Conservation (phyloP, 1,284 basidiomycete species). For the Cystobasidiaceae sp. region DNA sequence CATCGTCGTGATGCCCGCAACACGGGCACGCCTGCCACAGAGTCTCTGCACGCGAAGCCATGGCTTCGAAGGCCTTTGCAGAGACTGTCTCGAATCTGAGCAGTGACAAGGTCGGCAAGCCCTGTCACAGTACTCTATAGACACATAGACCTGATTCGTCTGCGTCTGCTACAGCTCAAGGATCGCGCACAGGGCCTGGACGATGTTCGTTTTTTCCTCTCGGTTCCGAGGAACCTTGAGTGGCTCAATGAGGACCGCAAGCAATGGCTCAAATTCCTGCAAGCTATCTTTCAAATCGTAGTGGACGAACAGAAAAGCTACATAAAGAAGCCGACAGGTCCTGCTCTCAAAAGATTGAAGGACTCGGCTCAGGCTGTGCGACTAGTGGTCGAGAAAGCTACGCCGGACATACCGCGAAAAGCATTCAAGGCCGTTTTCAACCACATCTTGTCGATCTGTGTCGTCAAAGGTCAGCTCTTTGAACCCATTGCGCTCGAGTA, state of each 20-base stretch:
- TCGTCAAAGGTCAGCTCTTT: slow-evolving; percentile 56
- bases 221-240: slow-evolving; percentile 56
- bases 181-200: slow-evolving; percentile 64
- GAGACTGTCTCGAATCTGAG: slow-evolving; percentile 5
- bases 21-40: background rate
- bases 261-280: slow-evolving; percentile 65
- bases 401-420: slow-evolving; percentile 55
- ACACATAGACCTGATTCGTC: background rate
- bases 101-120: slow-evolving; percentile 15
- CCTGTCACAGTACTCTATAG: background rate
- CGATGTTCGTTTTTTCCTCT: slow-evolving; percentile 59
- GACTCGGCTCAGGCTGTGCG: slow-evolving; percentile 63
- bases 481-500: slow-evolving; percentile 70
- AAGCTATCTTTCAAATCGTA: slow-evolving; percentile 65
- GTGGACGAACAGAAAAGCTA: slow-evolving; percentile 57
- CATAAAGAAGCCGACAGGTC: slow-evolving; percentile 52
- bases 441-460: slow-evolving; percentile 63
- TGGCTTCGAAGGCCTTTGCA: slow-evolving; percentile 22
- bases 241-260: slow-evolving; percentile 50
- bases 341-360: slow-evolving; percentile 57
- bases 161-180: slow-evolving; percentile 52
- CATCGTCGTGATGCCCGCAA: no score
- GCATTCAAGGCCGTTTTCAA: slow-evolving; percentile 57
- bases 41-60: background rate
- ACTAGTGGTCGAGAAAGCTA: slow-evolving; percentile 61